A percentile compares a stretch with the other conserved stretches of the same genome.
phyloP scores from a whole-genome alignment of 495 filamentous ascomycete species.

The Hypomontagnella submonticulosa region DNA sequence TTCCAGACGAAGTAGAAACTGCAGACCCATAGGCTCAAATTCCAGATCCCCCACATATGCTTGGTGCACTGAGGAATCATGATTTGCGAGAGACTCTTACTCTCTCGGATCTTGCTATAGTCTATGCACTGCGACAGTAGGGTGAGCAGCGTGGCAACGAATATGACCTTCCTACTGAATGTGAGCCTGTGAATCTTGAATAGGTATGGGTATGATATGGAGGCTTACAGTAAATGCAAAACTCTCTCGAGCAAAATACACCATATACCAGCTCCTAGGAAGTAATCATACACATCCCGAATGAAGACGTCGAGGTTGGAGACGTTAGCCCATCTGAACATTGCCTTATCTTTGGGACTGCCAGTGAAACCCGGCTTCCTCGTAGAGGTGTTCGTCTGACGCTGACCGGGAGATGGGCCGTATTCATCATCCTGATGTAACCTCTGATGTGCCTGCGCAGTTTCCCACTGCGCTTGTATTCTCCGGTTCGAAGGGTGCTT shows the following conservation, averaged over 20 bases:
- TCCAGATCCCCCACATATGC: conserved; percentile 84
- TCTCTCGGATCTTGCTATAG: conserved; percentile 78
- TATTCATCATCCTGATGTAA: conserved; percentile 62
- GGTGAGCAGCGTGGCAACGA: conserved; percentile 84
- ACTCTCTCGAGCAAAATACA: conserved; percentile 80
- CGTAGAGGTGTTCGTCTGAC: conserved; percentile 27
- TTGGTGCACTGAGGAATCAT: conserved; percentile 83
- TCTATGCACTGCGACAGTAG: conserved; percentile 91
- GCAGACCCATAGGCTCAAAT: conserved; percentile 84
- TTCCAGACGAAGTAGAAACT: conserved; percentile 89
- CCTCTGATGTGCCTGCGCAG: conserved; percentile 69
- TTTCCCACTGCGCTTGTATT: conserved; percentile 73
- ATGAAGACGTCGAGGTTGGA: conserved; percentile 92
- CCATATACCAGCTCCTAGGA: conserved; percentile 85
- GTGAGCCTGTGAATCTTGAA: conserved; percentile 31
- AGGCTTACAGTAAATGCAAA: conserved; percentile 77
- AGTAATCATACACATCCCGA: conserved; percentile 91
- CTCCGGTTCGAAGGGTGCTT: conserved; percentile 64
- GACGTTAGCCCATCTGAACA: conserved; percentile 97
- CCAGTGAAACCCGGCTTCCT: conserved; percentile 56
- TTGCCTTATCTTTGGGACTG: conserved; percentile 82
- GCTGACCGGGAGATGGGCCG: conserved; percentile 47
- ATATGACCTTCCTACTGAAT: conserved; percentile 64
- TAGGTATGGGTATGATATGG: background rate
- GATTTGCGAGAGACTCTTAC: conserved; percentile 79